phyloP scores from a whole-genome alignment of 495 filamentous ascomycete genomes.

The Hypoxylon fuscum region DNA sequence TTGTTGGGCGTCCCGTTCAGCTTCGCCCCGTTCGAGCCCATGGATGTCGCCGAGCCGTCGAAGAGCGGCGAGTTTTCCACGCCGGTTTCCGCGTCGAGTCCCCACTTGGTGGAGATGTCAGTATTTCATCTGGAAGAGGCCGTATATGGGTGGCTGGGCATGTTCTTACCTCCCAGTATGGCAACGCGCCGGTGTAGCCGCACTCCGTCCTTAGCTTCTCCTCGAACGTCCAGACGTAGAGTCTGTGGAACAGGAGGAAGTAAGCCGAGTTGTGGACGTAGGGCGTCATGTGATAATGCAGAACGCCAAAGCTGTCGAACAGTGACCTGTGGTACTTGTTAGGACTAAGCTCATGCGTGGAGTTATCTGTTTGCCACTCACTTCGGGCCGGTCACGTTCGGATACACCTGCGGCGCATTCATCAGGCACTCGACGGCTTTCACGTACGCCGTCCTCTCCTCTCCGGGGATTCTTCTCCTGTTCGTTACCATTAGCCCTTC shows the following conservation, averaged over 20 bases:
- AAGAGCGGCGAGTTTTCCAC: constrained; percentile 48
- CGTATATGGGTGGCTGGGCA: not conserved
- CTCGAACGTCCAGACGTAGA: constrained; percentile 51
- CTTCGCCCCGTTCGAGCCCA: constrained; percentile 46
- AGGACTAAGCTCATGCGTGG: not conserved
- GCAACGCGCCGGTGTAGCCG: constrained; percentile 49
- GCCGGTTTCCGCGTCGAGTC: constrained; percentile 44
- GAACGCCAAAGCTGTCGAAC: constrained; percentile 45
- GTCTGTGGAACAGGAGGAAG: constrained; percentile 54
- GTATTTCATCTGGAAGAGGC: not conserved
- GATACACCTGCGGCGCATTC: constrained; percentile 44
- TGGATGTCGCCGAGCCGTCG: constrained; percentile 44
- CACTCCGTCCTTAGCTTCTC: constrained; percentile 49
- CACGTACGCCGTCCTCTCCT: constrained; percentile 49
- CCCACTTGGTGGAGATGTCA: constrained; percentile 39
- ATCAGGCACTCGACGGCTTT: constrained; percentile 53
- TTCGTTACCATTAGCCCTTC: constrained; percentile 7
- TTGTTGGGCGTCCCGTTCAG: constrained; percentile 11
- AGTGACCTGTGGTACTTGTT: constrained; percentile 23
- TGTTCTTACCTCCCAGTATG: constrained; percentile 49
- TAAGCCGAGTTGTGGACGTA: constrained; percentile 51
- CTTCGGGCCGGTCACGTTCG: constrained; percentile 45
- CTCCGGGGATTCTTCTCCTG: constrained; percentile 52
- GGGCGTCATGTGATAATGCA: constrained; percentile 50
- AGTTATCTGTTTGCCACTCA: not conserved